Conservation (phyloP, 2,329 filamentous ascomycete species). For the Neoascochyta sp. region DNA sequence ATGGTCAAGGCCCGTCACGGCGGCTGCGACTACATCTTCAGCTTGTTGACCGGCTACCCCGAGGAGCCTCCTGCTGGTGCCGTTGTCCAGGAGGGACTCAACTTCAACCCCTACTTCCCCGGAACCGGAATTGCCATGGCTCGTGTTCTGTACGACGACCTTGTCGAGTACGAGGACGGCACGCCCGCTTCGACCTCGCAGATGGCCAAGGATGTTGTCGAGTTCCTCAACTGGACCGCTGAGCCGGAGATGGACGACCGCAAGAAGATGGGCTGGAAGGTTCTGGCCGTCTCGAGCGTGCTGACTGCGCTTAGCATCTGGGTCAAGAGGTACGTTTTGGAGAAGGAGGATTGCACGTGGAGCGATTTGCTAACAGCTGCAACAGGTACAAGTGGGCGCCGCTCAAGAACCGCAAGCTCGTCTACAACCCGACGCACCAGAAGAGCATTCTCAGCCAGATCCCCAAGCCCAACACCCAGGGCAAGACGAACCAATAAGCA, state of each 20-base stretch:
- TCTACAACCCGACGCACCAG: slow-evolving; percentile 69
- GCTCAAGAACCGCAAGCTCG: slow-evolving; percentile 91
- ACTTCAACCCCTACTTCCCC: slow-evolving; percentile 99
- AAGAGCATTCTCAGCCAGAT: slow-evolving; percentile 30
- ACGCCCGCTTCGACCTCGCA: slow-evolving; percentile 93
- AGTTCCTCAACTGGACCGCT: slow-evolving; percentile 98
- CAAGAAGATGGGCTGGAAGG: slow-evolving; percentile 99
- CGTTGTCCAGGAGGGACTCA: slow-evolving; percentile 79
- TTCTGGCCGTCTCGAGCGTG: slow-evolving; percentile 72
- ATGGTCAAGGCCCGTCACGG: slow-evolving; percentile 98
- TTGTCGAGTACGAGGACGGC: slow-evolving; percentile 97
- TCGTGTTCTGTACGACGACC: slow-evolving; percentile 93
- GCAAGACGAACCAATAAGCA: slow-evolving; percentile 34
- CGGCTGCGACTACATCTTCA: slow-evolving; percentile 98
- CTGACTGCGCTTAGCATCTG: slow-evolving; percentile 87
- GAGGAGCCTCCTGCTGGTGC: slow-evolving; percentile 92
- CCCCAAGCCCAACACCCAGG: slow-evolving; percentile 28
- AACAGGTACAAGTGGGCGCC: slow-evolving; percentile 89
- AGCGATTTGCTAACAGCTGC: slow-evolving; percentile 23
- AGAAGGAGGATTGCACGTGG: not conserved
- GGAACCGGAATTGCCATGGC: slow-evolving; percentile 99
- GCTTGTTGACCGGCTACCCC: slow-evolving; percentile 91
- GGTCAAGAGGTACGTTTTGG: slow-evolving; percentile 72
- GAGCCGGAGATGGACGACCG: slow-evolving; percentile 99
- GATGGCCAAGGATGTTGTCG: slow-evolving; percentile 99